Percentiles rank a stretch among this genome's conserved stretches.
phyloP scores from a whole-genome alignment of 169 alveolate species.

The Babesia bigemina region DNA sequence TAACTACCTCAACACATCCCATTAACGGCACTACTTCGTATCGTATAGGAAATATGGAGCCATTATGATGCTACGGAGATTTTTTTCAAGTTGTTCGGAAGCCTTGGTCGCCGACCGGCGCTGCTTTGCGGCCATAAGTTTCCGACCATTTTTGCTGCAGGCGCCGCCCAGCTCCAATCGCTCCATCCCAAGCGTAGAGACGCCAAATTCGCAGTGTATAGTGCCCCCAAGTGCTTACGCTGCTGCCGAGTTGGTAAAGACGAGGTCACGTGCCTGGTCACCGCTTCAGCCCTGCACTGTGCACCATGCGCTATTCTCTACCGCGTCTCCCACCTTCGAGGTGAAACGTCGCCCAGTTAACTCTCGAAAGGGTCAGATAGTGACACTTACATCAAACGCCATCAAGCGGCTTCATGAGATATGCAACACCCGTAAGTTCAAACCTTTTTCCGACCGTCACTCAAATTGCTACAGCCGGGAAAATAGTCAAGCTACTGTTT shows the following conservation, averaged over 20 bases:
- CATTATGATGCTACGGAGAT: neutral
- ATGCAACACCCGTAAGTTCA: conserved; percentile 43
- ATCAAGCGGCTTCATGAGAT: conserved; percentile 28
- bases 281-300: neutral
- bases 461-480: conserved; percentile 22
- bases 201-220: too few relatives aligned
- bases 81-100: neutral
- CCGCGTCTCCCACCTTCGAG: conserved; percentile 7
- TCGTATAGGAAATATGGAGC: too few relatives aligned
- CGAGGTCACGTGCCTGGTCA: neutral
- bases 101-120: neutral
- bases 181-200: too few relatives aligned
- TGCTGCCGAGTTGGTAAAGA: too few relatives aligned
- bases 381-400: conserved; percentile 56
- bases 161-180: too few relatives aligned
- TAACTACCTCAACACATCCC: too few relatives aligned
- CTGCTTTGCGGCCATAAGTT: neutral
- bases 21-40: too few relatives aligned
- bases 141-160: too few relatives aligned
- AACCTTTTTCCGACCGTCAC: too few relatives aligned
- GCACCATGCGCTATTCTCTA: conserved; percentile 2
- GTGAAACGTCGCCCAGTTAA: conserved; percentile 4
- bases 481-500: conserved; percentile 49
- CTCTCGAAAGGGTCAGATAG: conserved; percentile 28
- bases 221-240: too few relatives aligned